Evolutionary conservation across 2,329 filamentous ascomycete species (phyloP).

Genomic region (Onygenales sp.): DNA sequence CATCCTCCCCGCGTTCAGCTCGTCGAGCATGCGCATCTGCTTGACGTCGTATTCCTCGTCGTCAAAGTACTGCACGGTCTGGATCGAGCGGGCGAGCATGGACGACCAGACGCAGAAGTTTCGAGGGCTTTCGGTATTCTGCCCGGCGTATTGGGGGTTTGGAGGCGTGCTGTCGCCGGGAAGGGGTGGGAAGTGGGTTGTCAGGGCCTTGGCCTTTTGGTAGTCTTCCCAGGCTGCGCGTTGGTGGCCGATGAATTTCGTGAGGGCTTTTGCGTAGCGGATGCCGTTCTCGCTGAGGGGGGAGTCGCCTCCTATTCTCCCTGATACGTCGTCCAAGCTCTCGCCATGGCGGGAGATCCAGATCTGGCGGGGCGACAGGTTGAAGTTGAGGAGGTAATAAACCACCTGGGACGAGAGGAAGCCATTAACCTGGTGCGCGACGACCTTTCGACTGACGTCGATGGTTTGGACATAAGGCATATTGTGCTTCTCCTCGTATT

Average conservation of each 20-base stretch:
- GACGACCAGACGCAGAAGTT: constrained; percentile 99
- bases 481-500: constrained; percentile 80
- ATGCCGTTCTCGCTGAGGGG: constrained; percentile 71
- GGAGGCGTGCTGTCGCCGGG: constrained; percentile 90
- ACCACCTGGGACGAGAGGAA: constrained; percentile 89
- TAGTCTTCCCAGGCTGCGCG: constrained; percentile 72
- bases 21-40: constrained; percentile 95
- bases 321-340: constrained; percentile 74
- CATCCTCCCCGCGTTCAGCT: constrained; percentile 85
- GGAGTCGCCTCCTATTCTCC: constrained; percentile 87
- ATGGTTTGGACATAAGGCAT: constrained; percentile 98
- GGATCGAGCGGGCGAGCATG: constrained; percentile 83
- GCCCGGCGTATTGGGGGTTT: constrained; percentile 63
- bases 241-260: constrained; percentile 74
- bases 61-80: constrained; percentile 83
- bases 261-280: constrained; percentile 67
- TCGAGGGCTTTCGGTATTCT: constrained; percentile 51
- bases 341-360: constrained; percentile 97
- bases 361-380: constrained; percentile 87
- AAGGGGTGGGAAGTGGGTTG: constrained; percentile 76
- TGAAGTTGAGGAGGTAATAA: constrained; percentile 94
- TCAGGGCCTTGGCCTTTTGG: constrained; percentile 66
- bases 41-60: constrained; percentile 96
- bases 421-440: constrained; percentile 80
- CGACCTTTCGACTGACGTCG: constrained; percentile 88